Evolutionary conservation across 805 yeast genomes (phyloP), one percentile per base, ranked within the genome.

Genomic region (Lachancea nothofagi): DNA sequence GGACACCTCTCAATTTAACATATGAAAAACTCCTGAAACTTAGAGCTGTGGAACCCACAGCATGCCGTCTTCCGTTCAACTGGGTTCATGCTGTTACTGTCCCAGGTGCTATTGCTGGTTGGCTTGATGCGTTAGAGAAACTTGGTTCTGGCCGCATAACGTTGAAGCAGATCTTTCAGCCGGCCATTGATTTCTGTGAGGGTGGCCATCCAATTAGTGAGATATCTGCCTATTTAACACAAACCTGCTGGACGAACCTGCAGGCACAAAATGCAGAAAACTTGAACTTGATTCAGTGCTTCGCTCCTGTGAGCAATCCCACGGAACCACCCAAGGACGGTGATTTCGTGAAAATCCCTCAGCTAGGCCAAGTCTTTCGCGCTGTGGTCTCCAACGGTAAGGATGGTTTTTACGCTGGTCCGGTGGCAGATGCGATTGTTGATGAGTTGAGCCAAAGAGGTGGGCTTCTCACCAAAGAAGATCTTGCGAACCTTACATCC

Each of bases 71-170:
- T 22, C 76, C 76, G 0, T 51, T 51, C 9, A 63, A 64, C 22
- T 78, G 85, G 2, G 72, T 78, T 3, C 76, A 75, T 42, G 62
- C 81, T 0, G 75, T 80, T 6, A 80, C 78, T 37, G 88, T 83
- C 4, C 93, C 93, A 0, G 94, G 94, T 4, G 80, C 86, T 1
- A 70, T 83, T 34, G 85, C 86, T 5, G 90, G 86, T 0, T 84
- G 93, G 93, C 56, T 70, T 32, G 93, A 83, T 57, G 74, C 85
- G 2, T 62, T 73, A 27, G 78, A 75, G 29, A 65, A 61, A 43
- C 83, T 88, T 85, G 93, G 94, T 1, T 76, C 83, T 20, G 83
- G 83, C 2, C 75, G 74, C 6, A 75, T 83, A 9, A 50, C 77
- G 0, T 59, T 83, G 50, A 73, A 58, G 2, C 78, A 83, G 42